Conservation (phyloP, 495 filamentous ascomycete species). For the Aspergillus sparsus region DNA sequence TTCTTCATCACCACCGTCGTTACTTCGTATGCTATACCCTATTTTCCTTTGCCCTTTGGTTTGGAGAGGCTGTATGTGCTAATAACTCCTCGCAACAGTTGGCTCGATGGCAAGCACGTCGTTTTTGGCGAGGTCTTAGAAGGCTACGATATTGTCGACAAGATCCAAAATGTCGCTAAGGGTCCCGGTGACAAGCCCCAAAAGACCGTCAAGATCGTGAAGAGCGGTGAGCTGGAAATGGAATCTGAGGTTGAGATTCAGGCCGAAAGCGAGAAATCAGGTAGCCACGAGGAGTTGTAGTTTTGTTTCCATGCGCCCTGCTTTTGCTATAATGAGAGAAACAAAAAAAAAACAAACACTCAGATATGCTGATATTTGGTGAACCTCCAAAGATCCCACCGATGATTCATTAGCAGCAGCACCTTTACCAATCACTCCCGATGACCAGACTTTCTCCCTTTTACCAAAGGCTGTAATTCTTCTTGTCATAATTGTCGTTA, state of each 20-base stretch:
- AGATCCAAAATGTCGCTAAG: slow-evolving; percentile 81
- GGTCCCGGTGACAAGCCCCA: slow-evolving; percentile 69
- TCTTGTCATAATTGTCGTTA: slow-evolving; percentile 18
- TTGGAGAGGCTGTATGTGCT: background rate
- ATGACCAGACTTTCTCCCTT: slow-evolving; percentile 18
- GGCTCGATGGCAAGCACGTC: slow-evolving; percentile 87
- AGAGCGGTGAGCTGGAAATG: slow-evolving; percentile 89
- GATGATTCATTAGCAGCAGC: slow-evolving; percentile 25
- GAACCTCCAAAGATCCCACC: slow-evolving; percentile 22
- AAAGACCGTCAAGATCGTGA: slow-evolving; percentile 79
- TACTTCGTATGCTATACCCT: slow-evolving; percentile 62
- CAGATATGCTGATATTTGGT: slow-evolving; percentile 40
- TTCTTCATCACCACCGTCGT: slow-evolving; percentile 94
- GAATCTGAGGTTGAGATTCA: slow-evolving; percentile 67
- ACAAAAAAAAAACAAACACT: slow-evolving; percentile 19
- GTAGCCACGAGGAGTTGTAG: slow-evolving; percentile 95
- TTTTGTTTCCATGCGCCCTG: slow-evolving; percentile 33
- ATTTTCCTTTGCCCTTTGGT: background rate
- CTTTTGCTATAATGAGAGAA: slow-evolving; percentile 15
- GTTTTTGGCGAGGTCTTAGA: slow-evolving; percentile 91
- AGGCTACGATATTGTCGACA: slow-evolving; percentile 86
- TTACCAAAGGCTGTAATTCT: slow-evolving; percentile 19
- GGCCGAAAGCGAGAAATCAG: slow-evolving; percentile 64
- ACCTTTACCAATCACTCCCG: slow-evolving; percentile 4
- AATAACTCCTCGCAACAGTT: slow-evolving; percentile 53